phyloP scores from a whole-genome alignment of 371 early-diverging fungal species.

The Haplosporangium sp. region DNA sequence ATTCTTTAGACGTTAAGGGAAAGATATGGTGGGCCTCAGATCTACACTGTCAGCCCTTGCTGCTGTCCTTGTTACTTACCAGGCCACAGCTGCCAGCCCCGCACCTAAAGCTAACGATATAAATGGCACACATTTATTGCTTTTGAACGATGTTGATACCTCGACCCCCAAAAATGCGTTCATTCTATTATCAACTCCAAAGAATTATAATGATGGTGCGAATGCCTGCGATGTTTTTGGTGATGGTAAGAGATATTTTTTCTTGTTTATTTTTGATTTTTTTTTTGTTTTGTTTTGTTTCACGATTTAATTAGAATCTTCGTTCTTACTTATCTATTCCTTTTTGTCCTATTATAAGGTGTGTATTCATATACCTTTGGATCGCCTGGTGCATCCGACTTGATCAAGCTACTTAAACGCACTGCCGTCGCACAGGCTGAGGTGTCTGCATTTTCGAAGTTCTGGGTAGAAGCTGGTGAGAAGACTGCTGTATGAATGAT shows the following conservation, averaged over 20 bases:
- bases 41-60: background rate
- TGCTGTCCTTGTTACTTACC: background rate
- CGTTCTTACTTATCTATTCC: background rate
- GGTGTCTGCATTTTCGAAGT: background rate
- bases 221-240: slow-evolving; percentile 27
- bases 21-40: too few relatives aligned
- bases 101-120: slow-evolving; percentile 33
- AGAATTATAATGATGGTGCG: slow-evolving; percentile 26
- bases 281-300: background rate
- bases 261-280: background rate
- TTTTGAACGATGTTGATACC: slow-evolving; percentile 36
- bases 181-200: slow-evolving; percentile 26
- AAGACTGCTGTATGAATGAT: background rate
- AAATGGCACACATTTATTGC: slow-evolving; percentile 22
- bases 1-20: too few relatives aligned
- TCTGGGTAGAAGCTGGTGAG: background rate
- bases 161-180: slow-evolving; percentile 22
- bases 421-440: background rate
- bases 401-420: background rate
- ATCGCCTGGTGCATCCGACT: background rate
- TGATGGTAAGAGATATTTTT: slow-evolving; percentile 11
- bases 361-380: background rate
- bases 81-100: background rate
- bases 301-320: background rate
- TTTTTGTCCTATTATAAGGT: background rate